Evolutionary conservation across 805 yeast genomes (phyloP), one percentile per base, ranked within the genome.

Genomic region (Kazachstania viticola): DNA sequence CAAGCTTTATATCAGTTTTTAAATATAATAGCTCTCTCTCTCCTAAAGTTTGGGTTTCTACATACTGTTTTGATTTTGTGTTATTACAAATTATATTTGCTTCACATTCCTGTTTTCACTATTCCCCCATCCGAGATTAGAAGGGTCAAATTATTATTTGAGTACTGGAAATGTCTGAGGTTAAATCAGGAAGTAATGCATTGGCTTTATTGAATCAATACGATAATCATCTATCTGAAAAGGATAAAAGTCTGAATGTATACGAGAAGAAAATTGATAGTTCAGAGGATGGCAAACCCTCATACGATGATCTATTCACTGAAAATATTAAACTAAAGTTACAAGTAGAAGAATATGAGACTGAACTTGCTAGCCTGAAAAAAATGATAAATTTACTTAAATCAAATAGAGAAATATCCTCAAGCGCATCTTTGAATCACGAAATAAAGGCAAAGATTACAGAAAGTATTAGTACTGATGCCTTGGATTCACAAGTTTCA

Each of bases 221-320:
- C 33, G 40, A 54, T 37, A 42, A 51, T 32, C 51, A 51, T 27
- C 46, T 42, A 12, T 37, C 40, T 11, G 48, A 50, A 31, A 45
- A 46, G 35, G 56, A 52, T 27, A 51, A 41, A 28, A 37, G 39
- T 3, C 39, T 51, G 11, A 54, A 51, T 15, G 41, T 47, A 25
- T 45, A 51, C 17, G 58, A 53, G 28, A 42, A 39, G 25, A 41
- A 39, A 16, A 16, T 27, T 4, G 29, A 31, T 5, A n/a, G n/a
- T n/a, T 13, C 28, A 21, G 43, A 38, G 14, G 39, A 41, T 23
- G 34, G 39, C 9, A 37, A 34, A 17, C 47, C 44, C 5, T 29
- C 49, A 4, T 51, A 54, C 38, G 58, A 54, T 32, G 52, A 46
- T 13, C 35, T 53, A 8, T 41, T 47, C 27, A 49, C 49, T 29